Base-by-base conservation (phyloP, 1,284 basidiomycete genomes). In the Puccinia novopanici region DNA sequence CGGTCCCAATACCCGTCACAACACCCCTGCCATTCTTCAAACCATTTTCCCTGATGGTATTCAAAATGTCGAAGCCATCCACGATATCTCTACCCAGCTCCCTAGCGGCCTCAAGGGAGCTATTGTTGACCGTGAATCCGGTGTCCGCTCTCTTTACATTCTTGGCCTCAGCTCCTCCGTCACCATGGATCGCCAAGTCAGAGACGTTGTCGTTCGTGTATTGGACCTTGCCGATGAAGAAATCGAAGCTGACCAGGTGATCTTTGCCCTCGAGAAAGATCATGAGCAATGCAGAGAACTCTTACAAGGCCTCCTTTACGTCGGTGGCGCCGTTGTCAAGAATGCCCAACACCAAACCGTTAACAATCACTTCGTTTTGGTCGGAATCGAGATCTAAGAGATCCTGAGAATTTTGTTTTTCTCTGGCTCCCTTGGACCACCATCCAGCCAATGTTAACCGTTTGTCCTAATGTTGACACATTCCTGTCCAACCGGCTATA, bases 301-400 rank as follows among this genome's bases (percentile, higher is more conserved):
- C 24, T 55, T 80, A 30, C 77, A 80, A 73, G 77, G 77, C 30
- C 45, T 80, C 17, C 42, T 80, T n/a, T 80, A 80, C 48, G 77
- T 80, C 54, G 77, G 77, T 50, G 77, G 77, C 8, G 42, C 6
- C 2, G 77, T 80, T 10, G 70, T 80, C 59, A 68, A 70, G 50
- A 59, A 80, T n/a, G 40, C 24, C 17, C 68, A 59, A 55, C 67
- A 80, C 13, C 68, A 80, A 27, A 27, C 59, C 22, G 76, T 71
- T 17, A 68, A 67, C 54, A 48, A 52, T 15, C 68, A 73, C 30
- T 48, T 80, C 0, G 68, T 80, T 9, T 65, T 80, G 77, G 68
- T 80, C 22, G 77, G 77, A 48, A 65, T 80, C 37, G 77, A 80
- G 55, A 27, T 80, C 59, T 80, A 57, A 73, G 37, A 50, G 17